Evolutionary conservation across 805 yeast species (phyloP).

Genomic region (Ogataea corticis): DNA sequence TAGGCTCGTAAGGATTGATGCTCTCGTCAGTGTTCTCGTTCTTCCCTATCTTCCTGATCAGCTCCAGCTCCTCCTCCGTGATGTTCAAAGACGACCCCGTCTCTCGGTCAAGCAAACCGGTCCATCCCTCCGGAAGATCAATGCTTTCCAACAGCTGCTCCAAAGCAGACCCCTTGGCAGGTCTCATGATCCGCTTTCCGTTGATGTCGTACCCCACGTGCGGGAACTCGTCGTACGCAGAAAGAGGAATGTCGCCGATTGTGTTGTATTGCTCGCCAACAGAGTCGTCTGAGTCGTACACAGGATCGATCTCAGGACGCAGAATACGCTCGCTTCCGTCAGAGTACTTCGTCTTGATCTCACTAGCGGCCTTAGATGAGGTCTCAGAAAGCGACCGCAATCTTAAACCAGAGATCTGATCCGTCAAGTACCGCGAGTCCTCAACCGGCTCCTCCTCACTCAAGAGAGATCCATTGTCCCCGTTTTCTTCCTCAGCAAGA

Average conservation of each 20-base stretch:
- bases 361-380: slow-evolving; percentile 32
- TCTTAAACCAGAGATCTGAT: slow-evolving; percentile 53
- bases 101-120: slow-evolving; percentile 87
- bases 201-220: slow-evolving; percentile 96
- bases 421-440: slow-evolving; percentile 50
- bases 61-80: slow-evolving; percentile 82
- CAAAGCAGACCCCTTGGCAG: slow-evolving; percentile 94
- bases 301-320: slow-evolving; percentile 89
- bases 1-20: slow-evolving; percentile 88
- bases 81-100: slow-evolving; percentile 86
- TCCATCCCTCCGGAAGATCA: slow-evolving; percentile 98
- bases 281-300: slow-evolving; percentile 92
- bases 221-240: slow-evolving; percentile 96
- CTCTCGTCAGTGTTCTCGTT: slow-evolving; percentile 81
- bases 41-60: slow-evolving; percentile 80
- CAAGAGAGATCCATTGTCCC: slow-evolving; percentile 30
- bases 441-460: slow-evolving; percentile 50
- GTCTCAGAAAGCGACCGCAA: slow-evolving; percentile 51
- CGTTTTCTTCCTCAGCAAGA: slow-evolving; percentile 27
- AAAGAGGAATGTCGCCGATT: slow-evolving; percentile 88
- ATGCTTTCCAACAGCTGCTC: slow-evolving; percentile 87
- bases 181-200: slow-evolving; percentile 98
- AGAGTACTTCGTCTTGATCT: slow-evolving; percentile 51
- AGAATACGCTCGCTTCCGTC: slow-evolving; percentile 82
- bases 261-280: slow-evolving; percentile 81